Evolutionary conservation across 1,139 yeast genomes (phyloP), one percentile per base, ranked within the genome.

Genomic region (Yamadazyma dushanensis): DNA sequence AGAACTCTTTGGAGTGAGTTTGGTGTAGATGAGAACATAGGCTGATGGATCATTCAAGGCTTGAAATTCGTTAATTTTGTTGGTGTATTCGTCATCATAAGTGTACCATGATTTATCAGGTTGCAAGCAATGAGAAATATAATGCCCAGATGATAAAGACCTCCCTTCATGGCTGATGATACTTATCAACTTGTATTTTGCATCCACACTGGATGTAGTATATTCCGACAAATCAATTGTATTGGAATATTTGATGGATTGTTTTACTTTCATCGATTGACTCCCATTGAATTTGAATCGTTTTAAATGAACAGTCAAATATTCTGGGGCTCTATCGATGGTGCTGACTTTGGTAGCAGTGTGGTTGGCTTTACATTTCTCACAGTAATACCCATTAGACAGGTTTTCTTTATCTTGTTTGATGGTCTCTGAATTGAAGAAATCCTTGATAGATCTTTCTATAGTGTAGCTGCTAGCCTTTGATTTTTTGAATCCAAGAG

Each of bases 121-220:
- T 57, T 90, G 96, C 44, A 85, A 77, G 54, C 96, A 87, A 56
- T 86, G 89, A 1, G 96, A 84, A 44, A 89, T 78, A 54, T 92
- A 92, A 60, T 92, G 99, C 5, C 99, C 99, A 6, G 94, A 82
- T 31, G 90, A 81, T 10, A 90, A 80, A 1, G 96, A 85, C 44
- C 97, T 74, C 26, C 98, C 98, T 54, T 88, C 96, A 56, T 92
- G 99, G 13, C 89, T 90, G 42, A 90, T 85, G 15, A 90, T 96
- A 14, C 92, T 79, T n/a, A 78, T 72, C 43, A 92, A 71, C 55
- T 82, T 83, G 60, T 92, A 92, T 39, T 72, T 69, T 8, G 80
- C 76, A 1, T 83, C 79, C 1, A 57, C 45, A 45, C 60, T 56
- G 14, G 52, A 46, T 3, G 74, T 63, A 26, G 87, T 76, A 56